Percentiles rank a stretch among this genome's conserved stretches.
Conservation (phyloP, 2,329 filamentous ascomycete genomes). For the Xylariaceae sp. region DNA sequence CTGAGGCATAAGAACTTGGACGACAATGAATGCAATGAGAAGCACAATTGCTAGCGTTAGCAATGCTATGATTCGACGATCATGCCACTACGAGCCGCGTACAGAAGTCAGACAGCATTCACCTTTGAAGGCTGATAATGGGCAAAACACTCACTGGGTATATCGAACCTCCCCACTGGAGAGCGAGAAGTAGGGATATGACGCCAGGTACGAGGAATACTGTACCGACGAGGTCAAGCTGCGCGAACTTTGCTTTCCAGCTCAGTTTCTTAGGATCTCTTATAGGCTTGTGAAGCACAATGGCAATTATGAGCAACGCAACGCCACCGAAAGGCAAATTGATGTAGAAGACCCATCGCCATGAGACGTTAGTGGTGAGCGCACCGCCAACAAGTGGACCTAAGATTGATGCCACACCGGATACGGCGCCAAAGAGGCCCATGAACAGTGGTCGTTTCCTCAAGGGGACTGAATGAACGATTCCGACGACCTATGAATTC, state of each 20-base stretch:
- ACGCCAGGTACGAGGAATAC: constrained; percentile 24
- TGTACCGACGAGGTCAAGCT: constrained; percentile 28
- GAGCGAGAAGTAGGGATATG: constrained; percentile 31
- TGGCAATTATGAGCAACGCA: constrained; percentile 23
- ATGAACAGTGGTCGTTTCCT: constrained; percentile 32
- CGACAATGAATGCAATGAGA: constrained; percentile 38
- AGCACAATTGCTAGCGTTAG: constrained; percentile 38
- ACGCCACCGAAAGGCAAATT: constrained; percentile 35
- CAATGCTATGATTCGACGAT: constrained; percentile 41
- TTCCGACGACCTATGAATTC: constrained; percentile 12
- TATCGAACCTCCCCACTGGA: constrained; percentile 33
- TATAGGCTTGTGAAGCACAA: constrained; percentile 23
- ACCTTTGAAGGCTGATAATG: background rate
- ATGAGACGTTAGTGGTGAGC: constrained; percentile 33
- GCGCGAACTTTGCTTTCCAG: constrained; percentile 21
- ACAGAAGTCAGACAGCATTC: constrained; percentile 14
- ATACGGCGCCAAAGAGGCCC: constrained; percentile 34
- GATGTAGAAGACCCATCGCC: constrained; percentile 38
- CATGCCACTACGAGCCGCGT: constrained; percentile 34
- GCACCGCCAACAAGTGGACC: constrained; percentile 37
- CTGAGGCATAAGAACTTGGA: constrained; percentile 33
- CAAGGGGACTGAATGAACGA: constrained; percentile 33
- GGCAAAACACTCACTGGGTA: constrained; percentile 22
- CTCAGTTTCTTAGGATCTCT: constrained; percentile 7
- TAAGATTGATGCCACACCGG: constrained; percentile 32